These are phyloP conservation scores for Orbilia blumenaviensis DNA, from an alignment of 2,329 filamentous ascomycete genomes.

Conservation along the genomic window DNA sequence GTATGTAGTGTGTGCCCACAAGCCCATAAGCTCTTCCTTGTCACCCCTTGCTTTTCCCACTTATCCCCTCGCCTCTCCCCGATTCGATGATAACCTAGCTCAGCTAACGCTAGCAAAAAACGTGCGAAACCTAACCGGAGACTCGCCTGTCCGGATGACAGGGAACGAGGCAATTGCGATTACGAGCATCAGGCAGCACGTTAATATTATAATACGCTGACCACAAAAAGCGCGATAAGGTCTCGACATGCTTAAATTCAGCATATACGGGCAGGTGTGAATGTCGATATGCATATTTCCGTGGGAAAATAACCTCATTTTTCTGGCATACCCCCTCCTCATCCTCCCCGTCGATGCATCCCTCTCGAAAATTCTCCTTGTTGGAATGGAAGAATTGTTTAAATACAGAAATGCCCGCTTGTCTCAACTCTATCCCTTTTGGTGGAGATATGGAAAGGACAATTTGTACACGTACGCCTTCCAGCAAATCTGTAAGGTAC, in stretches of 20 bases:
- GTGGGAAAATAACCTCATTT: constrained; percentile 2
- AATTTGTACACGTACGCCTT: constrained; percentile 1
- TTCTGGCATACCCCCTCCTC: not conserved
- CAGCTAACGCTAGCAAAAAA: constrained; percentile 22
- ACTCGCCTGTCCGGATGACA: constrained; percentile 50
- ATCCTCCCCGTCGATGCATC: constrained; percentile 5
- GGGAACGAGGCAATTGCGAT: constrained; percentile 45
- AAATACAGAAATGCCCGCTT: constrained; percentile 42
- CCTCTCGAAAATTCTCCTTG: constrained; percentile 33
- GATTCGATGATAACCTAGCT: constrained; percentile 23
- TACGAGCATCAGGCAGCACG: constrained; percentile 33
- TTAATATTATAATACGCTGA: not conserved
- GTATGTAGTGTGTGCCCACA: constrained; percentile 6
- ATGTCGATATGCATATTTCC: too few relatives aligned
- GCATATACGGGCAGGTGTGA: not conserved
- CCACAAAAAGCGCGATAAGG: constrained; percentile 33
- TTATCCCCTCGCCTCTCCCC: constrained; percentile 35
- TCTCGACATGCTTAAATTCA: constrained; percentile 7
- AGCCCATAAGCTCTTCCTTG: constrained; percentile 8
- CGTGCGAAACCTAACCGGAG: constrained; percentile 42
- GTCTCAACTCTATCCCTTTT: constrained; percentile 30
- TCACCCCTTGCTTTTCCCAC: constrained; percentile 32
- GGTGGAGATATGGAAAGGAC: constrained; percentile 29
- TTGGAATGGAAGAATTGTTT: constrained; percentile 34
- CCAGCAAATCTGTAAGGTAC: not conserved